Evolutionary conservation across 2,329 filamentous ascomycete genomes (phyloP), one percentile per base, ranked within the genome.

Genomic region (Hansfordia pulvinata): DNA sequence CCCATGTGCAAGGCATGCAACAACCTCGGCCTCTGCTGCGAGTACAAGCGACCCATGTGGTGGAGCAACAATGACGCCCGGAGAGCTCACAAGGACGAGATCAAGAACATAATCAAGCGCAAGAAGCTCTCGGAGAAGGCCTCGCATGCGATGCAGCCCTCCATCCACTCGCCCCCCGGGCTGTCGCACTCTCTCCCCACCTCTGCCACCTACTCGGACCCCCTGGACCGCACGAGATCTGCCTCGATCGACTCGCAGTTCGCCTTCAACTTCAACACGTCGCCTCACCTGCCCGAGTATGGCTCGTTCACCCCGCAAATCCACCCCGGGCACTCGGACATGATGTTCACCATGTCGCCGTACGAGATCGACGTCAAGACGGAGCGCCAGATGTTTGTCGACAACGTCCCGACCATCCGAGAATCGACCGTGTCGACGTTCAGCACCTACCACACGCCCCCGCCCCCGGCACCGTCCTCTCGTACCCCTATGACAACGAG

Each of bases 311-410:
- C 62, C 37, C 55, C 59, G 11, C 64, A 69, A 57, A 68, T 77
- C 54, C 78, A 53, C 54, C 54, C 59, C 49, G 38, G 42, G 21
- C 43, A 69, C 38, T 56, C 63, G 9, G 67, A 79, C 49, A 53
- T 70, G 44, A 62, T 69, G 53, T 64, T 66, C 32, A 50, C 50
- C 35, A 58, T 68, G 50, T 70, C 78, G 12, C 84, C 86, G 0
- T 94, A 92, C 49, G 88, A 94, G 54, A 76, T 94, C 34, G 88
- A 94, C 50, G 80, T 96, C 60, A 93, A 88, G 66, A 94, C 86
- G 2, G 88, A 94, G 58, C 70, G 83, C 37, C 84, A 94, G 41
- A 85, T 92, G 62, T 93, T 82, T 52, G 76, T 94, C 53, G 84
- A 94, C 44, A 82, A 94, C 47, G 69, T 93, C 30, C 84, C 83